Evolutionary conservation across 2,329 filamentous ascomycete species (phyloP).

Genomic region (Aspergillus bombycis): DNA sequence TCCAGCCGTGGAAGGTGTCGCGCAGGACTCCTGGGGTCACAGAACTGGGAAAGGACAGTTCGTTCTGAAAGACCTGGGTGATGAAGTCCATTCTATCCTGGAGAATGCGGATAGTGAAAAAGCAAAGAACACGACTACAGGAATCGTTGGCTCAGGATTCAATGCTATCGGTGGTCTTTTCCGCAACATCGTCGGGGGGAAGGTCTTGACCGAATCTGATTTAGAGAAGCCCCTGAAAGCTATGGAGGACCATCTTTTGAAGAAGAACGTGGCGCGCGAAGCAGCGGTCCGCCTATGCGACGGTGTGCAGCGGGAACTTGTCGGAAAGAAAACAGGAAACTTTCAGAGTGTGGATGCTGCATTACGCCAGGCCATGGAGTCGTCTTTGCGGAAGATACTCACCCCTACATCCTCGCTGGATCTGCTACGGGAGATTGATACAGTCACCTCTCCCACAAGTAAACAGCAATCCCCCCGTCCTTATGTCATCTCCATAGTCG

Average conservation of each 20-base stretch:
- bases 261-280: conserved; percentile 95
- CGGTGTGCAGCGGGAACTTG: conserved; percentile 84
- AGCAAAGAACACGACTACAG: conserved; percentile 53
- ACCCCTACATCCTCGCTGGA: conserved; percentile 95
- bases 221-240: conserved; percentile 90
- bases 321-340: conserved; percentile 87
- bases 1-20: conserved; percentile 71
- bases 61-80: conserved; percentile 87
- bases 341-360: conserved; percentile 88
- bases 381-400: conserved; percentile 89
- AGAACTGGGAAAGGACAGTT: conserved; percentile 88
- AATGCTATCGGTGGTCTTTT: conserved; percentile 86
- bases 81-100: conserved; percentile 89
- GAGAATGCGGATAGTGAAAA: conserved; percentile 74
- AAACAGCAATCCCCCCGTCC: conserved; percentile 71
- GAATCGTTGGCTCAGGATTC: conserved; percentile 77
- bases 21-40: conserved; percentile 80
- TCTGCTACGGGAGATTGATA: conserved; percentile 88
- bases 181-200: conserved; percentile 92
- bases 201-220: conserved; percentile 85
- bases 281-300: conserved; percentile 89
- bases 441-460: conserved; percentile 68
- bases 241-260: conserved; percentile 92
- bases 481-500: conserved; percentile 97
- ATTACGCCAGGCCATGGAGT: conserved; percentile 85